Conservation (phyloP, 331 rosid species). For the Telfairia occidentalis region DNA sequence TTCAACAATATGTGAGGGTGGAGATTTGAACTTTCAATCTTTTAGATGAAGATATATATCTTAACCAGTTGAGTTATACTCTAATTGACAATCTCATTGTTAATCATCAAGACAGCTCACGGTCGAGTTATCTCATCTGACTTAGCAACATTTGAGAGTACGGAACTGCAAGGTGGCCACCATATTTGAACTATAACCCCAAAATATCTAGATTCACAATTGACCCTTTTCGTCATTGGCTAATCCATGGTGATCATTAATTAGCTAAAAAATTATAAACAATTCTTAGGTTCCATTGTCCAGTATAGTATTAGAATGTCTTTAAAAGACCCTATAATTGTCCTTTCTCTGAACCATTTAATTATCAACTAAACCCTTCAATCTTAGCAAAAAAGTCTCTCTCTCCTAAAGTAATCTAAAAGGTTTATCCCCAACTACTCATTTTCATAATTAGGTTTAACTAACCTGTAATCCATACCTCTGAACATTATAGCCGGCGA, state of each 20-base stretch:
- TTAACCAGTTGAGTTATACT: no score
- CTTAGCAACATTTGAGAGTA: background rate
- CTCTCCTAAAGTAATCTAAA: background rate
- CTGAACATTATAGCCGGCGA: constrained; percentile 60
- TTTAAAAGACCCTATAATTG: background rate
- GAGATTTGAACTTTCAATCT: no score
- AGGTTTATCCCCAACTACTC: background rate
- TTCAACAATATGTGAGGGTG: no score
- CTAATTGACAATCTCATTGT: no score
- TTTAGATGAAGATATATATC: no score
- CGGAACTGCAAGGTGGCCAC: background rate
- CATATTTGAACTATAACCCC: background rate
- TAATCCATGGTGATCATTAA: background rate
- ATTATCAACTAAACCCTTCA: background rate
- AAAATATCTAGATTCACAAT: background rate
- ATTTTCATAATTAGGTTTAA: background rate
- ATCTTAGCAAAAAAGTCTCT: background rate
- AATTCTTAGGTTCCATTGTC: no score
- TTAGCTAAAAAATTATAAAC: background rate
- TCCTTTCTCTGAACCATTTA: background rate
- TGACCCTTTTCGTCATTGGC: background rate
- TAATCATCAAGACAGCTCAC: background rate
- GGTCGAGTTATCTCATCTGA: background rate
- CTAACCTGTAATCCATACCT: constrained; percentile 81
- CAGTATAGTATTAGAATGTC: background rate